These are phyloP conservation scores for Penicillium hesseltinei DNA, from an alignment of 2,329 filamentous ascomycete genomes.

Conservation along the genomic window DNA sequence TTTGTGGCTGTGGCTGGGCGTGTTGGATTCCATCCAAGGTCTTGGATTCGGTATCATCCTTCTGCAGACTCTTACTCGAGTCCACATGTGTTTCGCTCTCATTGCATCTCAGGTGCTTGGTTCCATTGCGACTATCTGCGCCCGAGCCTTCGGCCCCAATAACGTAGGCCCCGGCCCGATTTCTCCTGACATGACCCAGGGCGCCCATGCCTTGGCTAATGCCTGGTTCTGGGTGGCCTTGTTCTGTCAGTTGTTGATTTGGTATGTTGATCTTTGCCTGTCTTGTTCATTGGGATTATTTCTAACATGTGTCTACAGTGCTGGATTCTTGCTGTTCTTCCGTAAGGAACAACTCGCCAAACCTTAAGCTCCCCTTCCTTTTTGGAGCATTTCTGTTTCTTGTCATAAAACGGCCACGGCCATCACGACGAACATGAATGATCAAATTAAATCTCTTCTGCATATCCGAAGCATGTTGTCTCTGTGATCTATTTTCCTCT, in stretches of 20 bases:
- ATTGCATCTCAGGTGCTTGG: conserved; percentile 62
- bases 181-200: conserved; percentile 59
- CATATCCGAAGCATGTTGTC: conserved; percentile 7
- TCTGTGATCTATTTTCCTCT: not conserved
- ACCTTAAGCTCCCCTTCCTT: conserved; percentile 27
- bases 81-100: conserved; percentile 63
- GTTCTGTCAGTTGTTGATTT: conserved; percentile 58
- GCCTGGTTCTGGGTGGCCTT: conserved; percentile 63
- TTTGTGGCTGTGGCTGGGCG: conserved; percentile 66
- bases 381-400: not conserved
- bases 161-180: conserved; percentile 59
- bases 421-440: conserved; percentile 6
- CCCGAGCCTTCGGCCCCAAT: conserved; percentile 60
- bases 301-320: conserved; percentile 26
- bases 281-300: not conserved
- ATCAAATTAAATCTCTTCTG: not conserved
- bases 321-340: conserved; percentile 44
- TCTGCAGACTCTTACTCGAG: conserved; percentile 61
- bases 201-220: conserved; percentile 46
- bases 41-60: conserved; percentile 68
- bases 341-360: conserved; percentile 47
- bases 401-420: not conserved
- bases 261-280: conserved; percentile 49
- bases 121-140: conserved; percentile 61
- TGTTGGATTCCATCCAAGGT: conserved; percentile 64